Conservation (phyloP, 768 basidiomycete species). For the Trametes punicea region DNA sequence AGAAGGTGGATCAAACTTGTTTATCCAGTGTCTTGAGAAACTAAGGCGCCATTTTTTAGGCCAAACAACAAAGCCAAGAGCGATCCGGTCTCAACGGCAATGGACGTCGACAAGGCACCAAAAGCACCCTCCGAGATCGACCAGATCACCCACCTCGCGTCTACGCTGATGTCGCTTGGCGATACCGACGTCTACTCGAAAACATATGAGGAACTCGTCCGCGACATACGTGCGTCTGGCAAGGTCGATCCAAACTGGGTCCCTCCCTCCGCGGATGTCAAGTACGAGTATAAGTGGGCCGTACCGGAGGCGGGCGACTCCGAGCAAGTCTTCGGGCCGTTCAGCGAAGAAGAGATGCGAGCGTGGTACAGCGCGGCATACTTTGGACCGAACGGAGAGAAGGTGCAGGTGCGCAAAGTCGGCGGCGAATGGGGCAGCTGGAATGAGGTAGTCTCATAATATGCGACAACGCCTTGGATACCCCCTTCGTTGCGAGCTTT, state of each 20-base stretch:
- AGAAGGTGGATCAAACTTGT: constrained; percentile 13
- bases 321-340: constrained; percentile 73
- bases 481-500: not conserved
- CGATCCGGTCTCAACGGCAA: constrained; percentile 32
- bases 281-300: constrained; percentile 83
- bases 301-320: constrained; percentile 43
- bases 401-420: constrained; percentile 65
- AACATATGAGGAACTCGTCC: constrained; percentile 82
- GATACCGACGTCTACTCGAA: constrained; percentile 84
- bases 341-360: constrained; percentile 73
- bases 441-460: constrained; percentile 58
- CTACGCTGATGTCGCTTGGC: constrained; percentile 82
- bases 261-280: constrained; percentile 71
- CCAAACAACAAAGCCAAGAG: constrained; percentile 32
- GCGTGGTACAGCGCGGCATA: constrained; percentile 79
- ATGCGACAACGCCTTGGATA: not conserved
- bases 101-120: constrained; percentile 48
- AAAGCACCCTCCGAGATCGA: constrained; percentile 55
- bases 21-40: not conserved
- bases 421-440: constrained; percentile 75
- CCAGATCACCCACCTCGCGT: constrained; percentile 79
- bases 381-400: constrained; percentile 75
- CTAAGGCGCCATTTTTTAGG: constrained; percentile 19
- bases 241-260: constrained; percentile 65
- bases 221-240: constrained; percentile 69